Evolutionary conservation across 1,284 basidiomycete species (phyloP).

Genomic region (Ustilago xerochloae): DNA sequence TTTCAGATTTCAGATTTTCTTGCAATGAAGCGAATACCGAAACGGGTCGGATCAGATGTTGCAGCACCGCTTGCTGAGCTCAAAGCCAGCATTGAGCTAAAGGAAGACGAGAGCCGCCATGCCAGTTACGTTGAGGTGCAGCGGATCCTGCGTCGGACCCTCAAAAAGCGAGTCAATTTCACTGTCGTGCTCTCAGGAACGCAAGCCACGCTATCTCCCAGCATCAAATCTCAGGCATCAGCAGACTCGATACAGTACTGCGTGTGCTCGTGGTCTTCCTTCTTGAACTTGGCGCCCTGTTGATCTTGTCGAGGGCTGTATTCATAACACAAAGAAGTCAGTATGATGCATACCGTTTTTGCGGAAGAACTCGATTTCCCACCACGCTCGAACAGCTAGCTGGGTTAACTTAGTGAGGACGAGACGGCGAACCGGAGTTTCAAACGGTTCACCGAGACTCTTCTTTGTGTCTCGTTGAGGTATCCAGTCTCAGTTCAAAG

Average conservation of each 20-base stretch:
- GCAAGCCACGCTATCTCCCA: background rate
- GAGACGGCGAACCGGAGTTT: constrained; percentile 21
- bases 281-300: no score
- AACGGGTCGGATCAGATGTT: background rate
- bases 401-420: background rate
- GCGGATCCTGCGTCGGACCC: background rate
- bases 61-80: background rate
- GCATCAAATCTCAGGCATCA: background rate
- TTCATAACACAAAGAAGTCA: no score
- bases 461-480: constrained; percentile 3
- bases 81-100: background rate
- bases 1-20: no score
- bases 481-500: background rate
- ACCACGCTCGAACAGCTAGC: background rate
- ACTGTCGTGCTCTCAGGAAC: background rate
- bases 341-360: no score
- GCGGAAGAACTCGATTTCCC: constrained; percentile 3
- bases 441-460: constrained; percentile 10
- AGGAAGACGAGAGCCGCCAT: background rate
- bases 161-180: background rate
- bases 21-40: background rate
- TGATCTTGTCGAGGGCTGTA: no score
- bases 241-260: no score
- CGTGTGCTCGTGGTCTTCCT: no score
- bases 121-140: constrained; percentile 7